phyloP scores from a whole-genome alignment of 2,329 filamentous ascomycete genomes.

The Venturiaceae sp. region DNA sequence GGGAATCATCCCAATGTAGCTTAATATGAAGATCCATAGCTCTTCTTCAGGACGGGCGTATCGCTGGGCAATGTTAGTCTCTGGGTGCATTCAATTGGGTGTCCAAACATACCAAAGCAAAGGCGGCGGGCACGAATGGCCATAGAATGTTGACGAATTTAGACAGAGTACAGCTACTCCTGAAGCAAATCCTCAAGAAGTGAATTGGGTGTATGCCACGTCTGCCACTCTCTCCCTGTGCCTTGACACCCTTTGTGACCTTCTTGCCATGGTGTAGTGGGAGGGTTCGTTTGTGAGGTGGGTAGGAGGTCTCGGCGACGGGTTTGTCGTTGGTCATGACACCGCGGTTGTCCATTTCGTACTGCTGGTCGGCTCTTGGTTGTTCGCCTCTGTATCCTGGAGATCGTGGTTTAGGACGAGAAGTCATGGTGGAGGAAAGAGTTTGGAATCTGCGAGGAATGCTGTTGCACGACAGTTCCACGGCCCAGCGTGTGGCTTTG shows the following conservation, averaged over 20 bases:
- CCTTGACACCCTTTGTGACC: constrained; percentile 5
- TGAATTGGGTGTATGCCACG: constrained; percentile 53
- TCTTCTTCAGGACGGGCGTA: constrained; percentile 47
- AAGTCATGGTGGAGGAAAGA: not conserved
- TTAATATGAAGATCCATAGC: constrained; percentile 57
- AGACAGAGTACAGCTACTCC: constrained; percentile 54
- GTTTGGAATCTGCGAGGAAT: not conserved
- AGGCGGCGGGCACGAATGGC: constrained; percentile 64
- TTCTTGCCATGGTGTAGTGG: constrained; percentile 7
- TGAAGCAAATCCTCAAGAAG: constrained; percentile 55
- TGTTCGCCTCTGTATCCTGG: not conserved
- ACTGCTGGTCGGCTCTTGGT: not conserved
- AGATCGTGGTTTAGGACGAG: not conserved
- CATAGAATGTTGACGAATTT: constrained; percentile 61
- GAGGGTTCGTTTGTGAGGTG: not conserved
- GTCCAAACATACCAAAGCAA: constrained; percentile 43
- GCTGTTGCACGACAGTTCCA: not conserved
- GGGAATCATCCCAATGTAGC: constrained; percentile 70
- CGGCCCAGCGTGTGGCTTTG: not conserved
- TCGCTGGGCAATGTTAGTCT: constrained; percentile 21
- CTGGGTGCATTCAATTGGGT: constrained; percentile 9
- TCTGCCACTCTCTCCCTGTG: constrained; percentile 59
- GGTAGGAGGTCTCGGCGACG: not conserved
- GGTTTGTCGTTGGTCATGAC: not conserved
- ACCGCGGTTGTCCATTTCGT: not conserved